Conservation (phyloP, 2,329 filamentous ascomycete genomes). For the Paracamarosporium sp. region DNA sequence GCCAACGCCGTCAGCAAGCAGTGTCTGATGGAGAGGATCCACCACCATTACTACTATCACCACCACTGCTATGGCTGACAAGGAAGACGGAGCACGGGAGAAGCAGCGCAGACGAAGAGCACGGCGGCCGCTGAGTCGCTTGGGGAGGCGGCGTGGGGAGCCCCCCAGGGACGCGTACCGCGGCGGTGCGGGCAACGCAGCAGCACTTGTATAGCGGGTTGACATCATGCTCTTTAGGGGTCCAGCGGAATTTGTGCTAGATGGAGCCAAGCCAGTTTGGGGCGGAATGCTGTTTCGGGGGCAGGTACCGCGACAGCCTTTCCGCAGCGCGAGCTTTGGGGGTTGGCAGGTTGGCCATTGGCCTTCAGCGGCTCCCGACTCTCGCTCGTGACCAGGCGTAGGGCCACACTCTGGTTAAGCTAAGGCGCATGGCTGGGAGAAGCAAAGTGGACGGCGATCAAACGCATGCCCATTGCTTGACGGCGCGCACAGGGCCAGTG, state of each 20-base stretch:
- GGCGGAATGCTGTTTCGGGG: conserved; percentile 18
- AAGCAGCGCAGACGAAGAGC: neutral
- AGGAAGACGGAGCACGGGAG: neutral
- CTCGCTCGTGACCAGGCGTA: conserved; percentile 26
- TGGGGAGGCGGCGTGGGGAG: neutral
- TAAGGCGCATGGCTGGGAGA: conserved; percentile 26
- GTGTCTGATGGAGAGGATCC: neutral
- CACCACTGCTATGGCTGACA: no score
- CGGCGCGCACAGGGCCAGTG: conserved; percentile 28
- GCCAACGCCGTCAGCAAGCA: neutral
- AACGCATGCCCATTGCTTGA: conserved; percentile 47
- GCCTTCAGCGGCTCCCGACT: conserved; percentile 20
- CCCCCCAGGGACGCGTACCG: neutral
- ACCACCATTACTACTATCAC: no score
- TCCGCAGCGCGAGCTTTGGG: neutral
- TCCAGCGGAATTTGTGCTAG: conserved; percentile 13
- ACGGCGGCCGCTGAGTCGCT: neutral
- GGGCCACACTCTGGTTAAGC: conserved; percentile 26
- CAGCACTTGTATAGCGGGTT: conserved; percentile 3
- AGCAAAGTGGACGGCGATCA: conserved; percentile 46
- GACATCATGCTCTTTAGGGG: conserved; percentile 11
- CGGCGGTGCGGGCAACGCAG: neutral
- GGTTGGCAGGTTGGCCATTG: conserved; percentile 11
- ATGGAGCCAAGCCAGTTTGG: conserved; percentile 20
- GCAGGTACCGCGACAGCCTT: conserved; percentile 29